These are phyloP conservation scores for Marasmius tenuissimus DNA, from an alignment of 1,284 basidiomycete genomes.

Conservation along the genomic window DNA sequence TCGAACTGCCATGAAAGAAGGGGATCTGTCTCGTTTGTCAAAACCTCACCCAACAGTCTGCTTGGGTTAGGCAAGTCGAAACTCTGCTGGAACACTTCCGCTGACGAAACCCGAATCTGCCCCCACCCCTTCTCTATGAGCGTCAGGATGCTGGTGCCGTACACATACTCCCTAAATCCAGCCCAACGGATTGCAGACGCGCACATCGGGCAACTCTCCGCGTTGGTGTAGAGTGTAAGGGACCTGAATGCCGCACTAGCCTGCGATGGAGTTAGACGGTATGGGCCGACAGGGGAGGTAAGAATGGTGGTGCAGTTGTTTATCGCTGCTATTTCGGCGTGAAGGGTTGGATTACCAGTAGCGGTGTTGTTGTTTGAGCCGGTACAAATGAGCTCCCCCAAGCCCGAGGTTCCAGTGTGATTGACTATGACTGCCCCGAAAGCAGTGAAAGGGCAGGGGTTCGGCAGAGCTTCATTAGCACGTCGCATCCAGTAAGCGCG, in stretches of 20 bases:
- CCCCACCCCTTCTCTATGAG: conserved; percentile 17
- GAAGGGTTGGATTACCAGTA: conserved; percentile 18
- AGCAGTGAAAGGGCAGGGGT: conserved; percentile 17
- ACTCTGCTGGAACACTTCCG: conserved; percentile 17
- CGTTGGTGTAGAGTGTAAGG: conserved; percentile 14
- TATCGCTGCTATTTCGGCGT: conserved; percentile 22
- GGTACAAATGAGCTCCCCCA: conserved; percentile 18
- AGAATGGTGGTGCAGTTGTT: conserved; percentile 18
- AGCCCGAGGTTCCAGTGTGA: conserved; percentile 11
- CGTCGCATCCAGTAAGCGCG: conserved; percentile 17
- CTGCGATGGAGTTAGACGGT: conserved; percentile 12
- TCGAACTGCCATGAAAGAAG: conserved; percentile 20
- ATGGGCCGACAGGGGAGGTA: conserved; percentile 16
- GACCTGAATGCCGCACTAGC: conserved; percentile 14
- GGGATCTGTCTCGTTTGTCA: conserved; percentile 21
- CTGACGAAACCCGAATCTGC: conserved; percentile 16
- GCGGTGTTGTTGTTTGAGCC: conserved; percentile 11
- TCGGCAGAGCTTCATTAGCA: conserved; percentile 60
- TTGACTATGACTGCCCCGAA: conserved; percentile 20
- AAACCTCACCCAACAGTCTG: conserved; percentile 15
- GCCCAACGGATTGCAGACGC: conserved; percentile 22
- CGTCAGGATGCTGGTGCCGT: conserved; percentile 19
- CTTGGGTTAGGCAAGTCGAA: conserved; percentile 12
- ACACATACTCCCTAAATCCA: conserved; percentile 21
- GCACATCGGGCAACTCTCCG: conserved; percentile 23